These are phyloP conservation scores for Capronia americana DNA, from an alignment of 2,329 filamentous ascomycete genomes.

Conservation along the genomic window DNA sequence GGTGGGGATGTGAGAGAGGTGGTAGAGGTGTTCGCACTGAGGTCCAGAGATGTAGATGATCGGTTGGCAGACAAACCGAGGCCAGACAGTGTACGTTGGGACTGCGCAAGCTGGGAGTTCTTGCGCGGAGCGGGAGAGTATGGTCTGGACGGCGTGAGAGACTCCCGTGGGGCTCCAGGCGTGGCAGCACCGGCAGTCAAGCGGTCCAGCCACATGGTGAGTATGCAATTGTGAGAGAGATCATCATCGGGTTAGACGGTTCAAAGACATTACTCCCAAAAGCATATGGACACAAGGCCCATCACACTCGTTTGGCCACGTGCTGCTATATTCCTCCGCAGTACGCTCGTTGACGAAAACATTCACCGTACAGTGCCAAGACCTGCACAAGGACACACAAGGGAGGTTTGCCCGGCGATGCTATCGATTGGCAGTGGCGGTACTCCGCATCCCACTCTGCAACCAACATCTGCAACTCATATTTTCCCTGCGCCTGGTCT, in stretches of 20 bases:
- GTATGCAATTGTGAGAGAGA: neutral
- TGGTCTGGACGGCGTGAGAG: conserved; percentile 69
- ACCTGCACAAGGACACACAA: neutral
- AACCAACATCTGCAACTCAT: conserved; percentile 13
- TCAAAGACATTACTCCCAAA: conserved; percentile 2
- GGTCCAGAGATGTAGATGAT: conserved; percentile 78
- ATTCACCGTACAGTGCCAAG: neutral
- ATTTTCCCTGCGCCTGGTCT: conserved; percentile 34
- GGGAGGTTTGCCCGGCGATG: neutral
- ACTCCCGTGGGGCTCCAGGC: conserved; percentile 57
- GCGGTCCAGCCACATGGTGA: conserved; percentile 85
- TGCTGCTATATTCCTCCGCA: neutral
- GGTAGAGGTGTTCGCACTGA: conserved; percentile 75
- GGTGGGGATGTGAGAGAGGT: conserved; percentile 73
- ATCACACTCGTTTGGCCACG: neutral
- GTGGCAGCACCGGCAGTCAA: conserved; percentile 72
- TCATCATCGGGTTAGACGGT: neutral
- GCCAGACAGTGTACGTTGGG: conserved; percentile 65
- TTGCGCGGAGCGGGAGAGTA: conserved; percentile 75
- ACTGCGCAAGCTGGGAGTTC: conserved; percentile 70
- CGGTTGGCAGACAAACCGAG: conserved; percentile 67
- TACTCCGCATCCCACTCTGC: conserved; percentile 9
- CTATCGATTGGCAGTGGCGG: conserved; percentile 11
- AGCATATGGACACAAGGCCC: neutral
- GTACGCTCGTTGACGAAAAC: neutral